phyloP scores from a whole-genome alignment of 2,329 filamentous ascomycete species.

The Davidsoniella australis region DNA sequence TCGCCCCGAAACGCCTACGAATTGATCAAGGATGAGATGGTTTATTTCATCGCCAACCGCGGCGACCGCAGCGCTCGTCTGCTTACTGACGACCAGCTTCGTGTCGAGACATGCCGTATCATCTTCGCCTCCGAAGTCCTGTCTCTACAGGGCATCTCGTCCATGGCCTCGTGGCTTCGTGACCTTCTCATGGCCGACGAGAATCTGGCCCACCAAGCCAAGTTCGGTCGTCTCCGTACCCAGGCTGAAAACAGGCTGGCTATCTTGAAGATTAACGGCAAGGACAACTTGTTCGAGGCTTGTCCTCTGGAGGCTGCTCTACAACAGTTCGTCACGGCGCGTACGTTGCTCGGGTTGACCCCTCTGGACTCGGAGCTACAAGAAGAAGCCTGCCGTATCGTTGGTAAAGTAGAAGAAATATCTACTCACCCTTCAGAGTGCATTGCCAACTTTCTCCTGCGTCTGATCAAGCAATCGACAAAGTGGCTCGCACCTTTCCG shows the following conservation, averaged over 20 bases:
- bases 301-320: conserved; percentile 39
- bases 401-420: conserved; percentile 37
- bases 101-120: conserved; percentile 41
- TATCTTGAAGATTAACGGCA: conserved; percentile 38
- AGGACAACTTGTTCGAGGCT: conserved; percentile 37
- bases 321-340: conserved; percentile 34
- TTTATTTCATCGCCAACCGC: conserved; percentile 32
- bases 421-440: conserved; percentile 31
- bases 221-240: conserved; percentile 30
- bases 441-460: conserved; percentile 38
- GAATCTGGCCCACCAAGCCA: conserved; percentile 25
- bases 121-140: conserved; percentile 36
- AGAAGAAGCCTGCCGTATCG: conserved; percentile 38
- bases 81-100: conserved; percentile 35
- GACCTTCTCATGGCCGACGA: conserved; percentile 38
- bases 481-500: conserved; percentile 40
- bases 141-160: conserved; percentile 23
- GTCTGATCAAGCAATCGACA: conserved; percentile 31
- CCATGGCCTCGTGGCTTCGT: conserved; percentile 35
- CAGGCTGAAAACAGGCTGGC: conserved; percentile 30
- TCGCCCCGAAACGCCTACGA: conserved; percentile 43
- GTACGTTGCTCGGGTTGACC: conserved; percentile 37
- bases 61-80: conserved; percentile 23
- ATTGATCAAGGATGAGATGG: conserved; percentile 39
- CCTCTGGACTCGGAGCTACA: conserved; percentile 44